Evolutionary conservation across 768 basidiomycete genomes (phyloP), one percentile per base, ranked within the genome.

Genomic region (Sporobolomyces pararoseus): DNA sequence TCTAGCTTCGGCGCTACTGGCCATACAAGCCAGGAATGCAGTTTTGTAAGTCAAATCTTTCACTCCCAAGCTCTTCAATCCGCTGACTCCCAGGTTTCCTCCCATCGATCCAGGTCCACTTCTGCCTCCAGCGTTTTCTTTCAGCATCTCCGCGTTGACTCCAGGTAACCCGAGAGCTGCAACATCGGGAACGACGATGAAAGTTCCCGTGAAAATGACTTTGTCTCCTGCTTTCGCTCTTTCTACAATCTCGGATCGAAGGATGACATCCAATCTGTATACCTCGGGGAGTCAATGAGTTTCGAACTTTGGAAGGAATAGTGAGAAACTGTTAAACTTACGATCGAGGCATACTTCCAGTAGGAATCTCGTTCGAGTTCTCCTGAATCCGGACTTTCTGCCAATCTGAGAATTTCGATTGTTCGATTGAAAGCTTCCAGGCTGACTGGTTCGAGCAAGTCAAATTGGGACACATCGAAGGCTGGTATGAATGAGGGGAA

Each of bases 161-260:
- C 96, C 96, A 1, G 94, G 94, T 21, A 98, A 80, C 4, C 94
- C 92, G 25, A 99, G 85, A 79, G 96, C 94, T 72, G 92, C 89
- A 58, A 98, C 95, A 80, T 99, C 96, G 6, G 96, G 96, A 1
- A 99, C 94, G 62, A 98, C 95, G 76, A 98, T 94, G 81, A 99
- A 98, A 0, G 91, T 90, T 25, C 96, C 96, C 7, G 91, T 96
- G 79, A 99, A 98, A 58, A 95, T 89, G 78, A 92, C 96, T 80
- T 96, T 97, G 80, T 99, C 96, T 75, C 96, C 96, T 2, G 96
- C 96, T 79, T 99, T 99, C 17, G 95, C 95, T n/a, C 91, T 87
- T 79, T 99, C 96, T 44, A 99, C 96, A 74, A 98, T 85, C 77
- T 98, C 96, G 5, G 88, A 88, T 34, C 96, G 88, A 10, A 98